Evolutionary conservation across 2,329 filamentous ascomycete genomes (phyloP).

Genomic region (Rhynchosporium agropyri): DNA sequence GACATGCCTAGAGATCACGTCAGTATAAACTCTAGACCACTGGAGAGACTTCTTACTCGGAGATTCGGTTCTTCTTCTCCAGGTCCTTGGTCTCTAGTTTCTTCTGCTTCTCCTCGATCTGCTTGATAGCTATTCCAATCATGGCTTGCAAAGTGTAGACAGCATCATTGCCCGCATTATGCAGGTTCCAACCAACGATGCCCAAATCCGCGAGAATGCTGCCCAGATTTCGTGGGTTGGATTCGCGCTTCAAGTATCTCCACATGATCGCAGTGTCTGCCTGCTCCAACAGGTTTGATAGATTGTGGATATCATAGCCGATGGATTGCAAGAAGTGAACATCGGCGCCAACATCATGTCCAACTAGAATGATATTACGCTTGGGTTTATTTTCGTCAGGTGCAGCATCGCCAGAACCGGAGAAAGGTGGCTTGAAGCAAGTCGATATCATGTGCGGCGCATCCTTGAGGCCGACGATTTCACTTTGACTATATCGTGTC

Average conservation of each 20-base stretch:
- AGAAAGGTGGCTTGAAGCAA: constrained; percentile 62
- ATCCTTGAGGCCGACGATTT: constrained; percentile 53
- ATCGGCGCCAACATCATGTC: constrained; percentile 72
- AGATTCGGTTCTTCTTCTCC: constrained; percentile 28
- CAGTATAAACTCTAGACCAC: not conserved
- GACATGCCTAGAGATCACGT: constrained; percentile 21
- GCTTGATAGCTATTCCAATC: constrained; percentile 59
- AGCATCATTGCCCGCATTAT: constrained; percentile 89
- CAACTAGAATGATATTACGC: constrained; percentile 73
- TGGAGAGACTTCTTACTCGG: constrained; percentile 25
- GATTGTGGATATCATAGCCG: constrained; percentile 61
- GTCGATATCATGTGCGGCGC: constrained; percentile 50
- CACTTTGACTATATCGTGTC: constrained; percentile 49
- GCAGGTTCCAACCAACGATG: constrained; percentile 66
- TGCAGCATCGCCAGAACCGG: constrained; percentile 33
- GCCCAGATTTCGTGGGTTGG: constrained; percentile 58
- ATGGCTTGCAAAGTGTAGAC: constrained; percentile 76
- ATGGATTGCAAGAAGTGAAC: constrained; percentile 66
- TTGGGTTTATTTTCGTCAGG: constrained; percentile 23
- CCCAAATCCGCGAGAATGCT: constrained; percentile 65
- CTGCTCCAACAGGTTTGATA: constrained; percentile 60
- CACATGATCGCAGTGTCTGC: constrained; percentile 77
- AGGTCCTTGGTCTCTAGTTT: constrained; percentile 22
- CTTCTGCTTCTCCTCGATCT: constrained; percentile 31
- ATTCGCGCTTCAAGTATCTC: constrained; percentile 59